Percentiles rank a stretch among this genome's conserved stretches.
phyloP scores from a whole-genome alignment of 805 yeast genomes.

The Candida nanaspora region DNA sequence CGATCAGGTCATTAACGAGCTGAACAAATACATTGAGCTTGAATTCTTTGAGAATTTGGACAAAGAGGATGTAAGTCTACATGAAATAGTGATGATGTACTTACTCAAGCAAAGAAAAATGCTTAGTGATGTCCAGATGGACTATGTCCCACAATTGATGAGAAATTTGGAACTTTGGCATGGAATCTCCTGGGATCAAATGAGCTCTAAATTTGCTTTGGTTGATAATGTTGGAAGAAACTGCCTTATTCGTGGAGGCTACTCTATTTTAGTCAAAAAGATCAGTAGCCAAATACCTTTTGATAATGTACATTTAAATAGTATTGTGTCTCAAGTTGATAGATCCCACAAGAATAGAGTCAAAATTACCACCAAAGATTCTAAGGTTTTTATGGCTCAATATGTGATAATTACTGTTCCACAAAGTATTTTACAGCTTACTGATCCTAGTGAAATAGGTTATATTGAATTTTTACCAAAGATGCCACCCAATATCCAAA shows the following conservation, averaged over 20 bases:
- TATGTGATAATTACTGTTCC: constrained; percentile 73
- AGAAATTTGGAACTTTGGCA: constrained; percentile 73
- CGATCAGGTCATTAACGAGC: constrained; percentile 46
- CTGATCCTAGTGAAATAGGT: constrained; percentile 25
- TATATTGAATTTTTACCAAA: constrained; percentile 50
- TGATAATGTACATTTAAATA: constrained; percentile 30
- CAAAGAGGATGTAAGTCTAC: constrained; percentile 43
- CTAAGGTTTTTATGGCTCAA: constrained; percentile 33
- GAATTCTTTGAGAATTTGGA: constrained; percentile 44
- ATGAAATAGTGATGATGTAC: constrained; percentile 36
- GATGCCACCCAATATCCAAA: constrained; percentile 38
- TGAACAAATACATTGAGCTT: constrained; percentile 51
- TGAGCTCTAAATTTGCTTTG: constrained; percentile 64
- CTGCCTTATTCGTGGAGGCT: constrained; percentile 59
- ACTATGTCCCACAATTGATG: constrained; percentile 42
- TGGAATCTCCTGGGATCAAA: constrained; percentile 59
- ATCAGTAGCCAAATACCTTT: constrained; percentile 33
- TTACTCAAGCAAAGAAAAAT: constrained; percentile 35
- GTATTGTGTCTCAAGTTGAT: constrained; percentile 35
- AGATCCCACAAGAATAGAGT: constrained; percentile 15
- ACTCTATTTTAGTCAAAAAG: constrained; percentile 42
- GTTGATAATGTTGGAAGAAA: constrained; percentile 74
- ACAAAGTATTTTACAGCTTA: constrained; percentile 52
- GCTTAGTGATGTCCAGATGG: constrained; percentile 44
- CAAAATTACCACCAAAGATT: constrained; percentile 28